A percentile compares a stretch with the other conserved stretches of the same genome.
Conservation (phyloP, 2,329 filamentous ascomycete genomes). For the Dothistroma pini region DNA sequence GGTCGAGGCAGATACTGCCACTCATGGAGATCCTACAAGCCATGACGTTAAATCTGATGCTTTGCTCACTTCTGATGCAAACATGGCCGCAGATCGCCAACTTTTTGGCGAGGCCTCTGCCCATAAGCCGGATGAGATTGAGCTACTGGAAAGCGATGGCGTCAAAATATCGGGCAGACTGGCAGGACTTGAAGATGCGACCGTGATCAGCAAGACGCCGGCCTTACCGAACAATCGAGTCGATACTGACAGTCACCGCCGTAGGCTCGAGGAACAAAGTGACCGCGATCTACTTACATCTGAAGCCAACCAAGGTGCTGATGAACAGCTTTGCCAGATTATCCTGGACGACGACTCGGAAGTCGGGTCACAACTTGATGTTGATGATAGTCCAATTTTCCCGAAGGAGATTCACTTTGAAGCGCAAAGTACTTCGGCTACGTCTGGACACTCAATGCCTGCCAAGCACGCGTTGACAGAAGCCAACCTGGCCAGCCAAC, state of each 20-base stretch:
- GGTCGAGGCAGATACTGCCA: background rate
- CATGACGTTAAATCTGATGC: background rate
- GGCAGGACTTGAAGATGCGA: background rate
- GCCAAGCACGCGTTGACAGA: constrained; percentile 27
- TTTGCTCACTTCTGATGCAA: constrained; percentile 21
- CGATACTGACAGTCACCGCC: background rate
- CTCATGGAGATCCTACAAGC: background rate
- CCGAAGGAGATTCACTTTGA: background rate
- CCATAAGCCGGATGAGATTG: background rate
- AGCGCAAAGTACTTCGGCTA: background rate
- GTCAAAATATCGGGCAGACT: background rate
- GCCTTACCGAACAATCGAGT: background rate
- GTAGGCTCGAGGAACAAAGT: background rate
- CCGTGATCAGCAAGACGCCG: background rate
- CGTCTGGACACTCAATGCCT: background rate
- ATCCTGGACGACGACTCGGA: background rate
- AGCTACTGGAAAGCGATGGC: background rate
- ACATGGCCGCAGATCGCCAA: constrained; percentile 24
- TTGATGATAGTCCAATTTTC: background rate
- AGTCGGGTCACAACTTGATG: background rate
- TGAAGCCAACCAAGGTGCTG: constrained; percentile 2
- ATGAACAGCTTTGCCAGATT: constrained; percentile 7
- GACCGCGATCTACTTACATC: constrained; percentile 2
- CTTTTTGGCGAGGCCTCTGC: constrained; percentile 13
- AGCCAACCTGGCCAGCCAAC: constrained; percentile 34